Base-by-base conservation (phyloP, 1,284 basidiomycete species). In the Sparassis latifolia region DNA sequence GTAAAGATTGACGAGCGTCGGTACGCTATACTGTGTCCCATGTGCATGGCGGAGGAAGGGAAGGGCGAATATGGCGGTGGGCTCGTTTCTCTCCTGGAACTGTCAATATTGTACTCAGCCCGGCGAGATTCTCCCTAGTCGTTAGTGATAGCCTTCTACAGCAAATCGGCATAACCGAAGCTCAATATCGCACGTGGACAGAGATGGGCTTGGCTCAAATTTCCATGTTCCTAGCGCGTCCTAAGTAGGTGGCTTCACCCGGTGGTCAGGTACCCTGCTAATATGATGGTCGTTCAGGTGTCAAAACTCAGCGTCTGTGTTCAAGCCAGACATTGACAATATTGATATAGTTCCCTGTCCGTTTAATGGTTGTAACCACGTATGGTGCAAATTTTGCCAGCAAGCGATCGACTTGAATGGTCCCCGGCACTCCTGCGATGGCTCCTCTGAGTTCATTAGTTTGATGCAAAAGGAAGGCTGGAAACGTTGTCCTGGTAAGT, bases 11-110 rank as follows among this genome's bases (percentile, higher is more conserved):
- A 68, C 4, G 76, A 82, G 41, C 75, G 74, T 50, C 71, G 73
- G 7, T 85, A 77, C 54, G 83, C 84, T 0, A 76, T 86, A 33
- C 55, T 76, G 4, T 86, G 84, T 59, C 84, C 84, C 1, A 58
- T 69, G 10, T 86, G 84, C 55, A 60, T 68, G 3, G 64, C 69
- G 10, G 50, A 58, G 10, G 54, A 20, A 20, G 20, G 20, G 20
- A 20, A 20, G 20, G 20, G 20, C 20, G 20, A 20, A 20, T 20
- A 20, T 20, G 20, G 20, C 20, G 20, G 20, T 20, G 20, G 20
- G 20, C 20, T 20, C 20, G 20, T 20, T 20, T 20, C 20, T 20
- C 20, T 20, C 20, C 20, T 20, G 20, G 20, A 20, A 20, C 20
- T 20, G 20, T 20, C 20, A 20, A 20, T 20, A 20, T 20, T 20